Conservation (phyloP, 2,329 filamentous ascomycete species). For the Beauveria sp. region DNA sequence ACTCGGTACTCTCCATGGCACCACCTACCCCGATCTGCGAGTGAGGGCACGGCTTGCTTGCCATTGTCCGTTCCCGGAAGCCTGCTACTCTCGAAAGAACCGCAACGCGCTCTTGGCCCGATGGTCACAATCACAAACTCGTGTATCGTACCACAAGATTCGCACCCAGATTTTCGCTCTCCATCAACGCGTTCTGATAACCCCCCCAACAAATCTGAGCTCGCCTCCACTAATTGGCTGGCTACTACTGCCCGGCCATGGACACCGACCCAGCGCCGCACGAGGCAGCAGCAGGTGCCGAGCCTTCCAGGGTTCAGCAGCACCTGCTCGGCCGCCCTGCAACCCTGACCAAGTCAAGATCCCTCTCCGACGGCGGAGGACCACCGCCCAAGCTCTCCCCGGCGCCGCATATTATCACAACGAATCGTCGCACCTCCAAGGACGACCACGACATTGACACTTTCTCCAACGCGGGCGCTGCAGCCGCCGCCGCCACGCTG, state of each 20-base stretch:
- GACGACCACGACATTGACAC: constrained; percentile 52
- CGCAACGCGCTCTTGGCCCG: too few species aligned
- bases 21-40: neutral
- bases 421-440: constrained; percentile 51
- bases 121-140: neutral
- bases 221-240: neutral
- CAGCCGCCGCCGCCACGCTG: constrained; percentile 20
- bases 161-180: neutral
- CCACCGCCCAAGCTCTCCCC: constrained; percentile 50
- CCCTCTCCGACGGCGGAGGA: constrained; percentile 55
- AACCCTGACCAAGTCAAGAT: constrained; percentile 48
- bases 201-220: neutral
- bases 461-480: neutral
- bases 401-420: constrained; percentile 49
- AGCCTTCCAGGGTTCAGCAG: constrained; percentile 5
- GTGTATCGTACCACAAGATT: neutral
- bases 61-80: neutral
- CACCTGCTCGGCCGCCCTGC: constrained; percentile 23
- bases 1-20: neutral
- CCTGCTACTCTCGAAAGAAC: neutral
- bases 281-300: constrained; percentile 5
- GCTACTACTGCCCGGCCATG: constrained; percentile 1
- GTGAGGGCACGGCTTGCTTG: neutral
- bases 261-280: constrained; percentile 5
- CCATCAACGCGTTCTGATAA: neutral